Percentiles rank a stretch among this genome's conserved stretches.
Evolutionary conservation across 139 green algal genomes (phyloP).

Genomic region (Chlorella vulgaris): DNA sequence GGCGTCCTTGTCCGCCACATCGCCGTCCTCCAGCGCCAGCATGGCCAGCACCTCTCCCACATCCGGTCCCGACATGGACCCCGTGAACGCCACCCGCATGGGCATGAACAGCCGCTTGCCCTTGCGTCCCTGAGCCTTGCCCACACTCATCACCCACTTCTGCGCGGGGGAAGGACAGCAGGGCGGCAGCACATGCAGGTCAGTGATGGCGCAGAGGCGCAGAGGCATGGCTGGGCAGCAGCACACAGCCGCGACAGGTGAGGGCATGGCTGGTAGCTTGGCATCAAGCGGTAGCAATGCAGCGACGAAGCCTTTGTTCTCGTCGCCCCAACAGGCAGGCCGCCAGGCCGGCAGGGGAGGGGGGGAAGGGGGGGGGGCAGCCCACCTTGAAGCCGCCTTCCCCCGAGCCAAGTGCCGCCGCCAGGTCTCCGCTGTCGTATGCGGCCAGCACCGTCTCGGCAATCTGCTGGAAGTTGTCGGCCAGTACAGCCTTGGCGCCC

Average conservation of each 20-base stretch:
- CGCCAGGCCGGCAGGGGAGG: too few species aligned
- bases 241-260: too few species aligned
- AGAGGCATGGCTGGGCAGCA: too few species aligned
- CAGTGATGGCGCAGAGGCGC: too few species aligned
- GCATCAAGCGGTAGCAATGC: too few species aligned
- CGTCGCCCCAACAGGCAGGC: too few species aligned
- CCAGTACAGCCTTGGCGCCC: constrained; percentile 55
- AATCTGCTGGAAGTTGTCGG: constrained; percentile 29
- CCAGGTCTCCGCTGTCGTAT: constrained; percentile 81
- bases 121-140: constrained; percentile 96
- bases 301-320: too few species aligned
- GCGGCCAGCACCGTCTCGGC: constrained; percentile 80
- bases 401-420: constrained; percentile 65
- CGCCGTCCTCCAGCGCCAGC: constrained; percentile 67
- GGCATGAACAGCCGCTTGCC: constrained; percentile 99
- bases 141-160: constrained; percentile 88
- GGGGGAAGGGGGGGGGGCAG: too few species aligned
- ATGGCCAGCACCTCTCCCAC: constrained; percentile 83
- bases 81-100: constrained; percentile 91
- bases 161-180: constrained; percentile 11
- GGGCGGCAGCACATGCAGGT: neutral
- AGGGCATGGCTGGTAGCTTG: too few species aligned
- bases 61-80: constrained; percentile 83
- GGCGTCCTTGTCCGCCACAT: constrained; percentile 56
- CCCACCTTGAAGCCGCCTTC: constrained; percentile 76